phyloP scores from a whole-genome alignment of 192 early-diverging fungal species.

The Coemansia sp. region DNA sequence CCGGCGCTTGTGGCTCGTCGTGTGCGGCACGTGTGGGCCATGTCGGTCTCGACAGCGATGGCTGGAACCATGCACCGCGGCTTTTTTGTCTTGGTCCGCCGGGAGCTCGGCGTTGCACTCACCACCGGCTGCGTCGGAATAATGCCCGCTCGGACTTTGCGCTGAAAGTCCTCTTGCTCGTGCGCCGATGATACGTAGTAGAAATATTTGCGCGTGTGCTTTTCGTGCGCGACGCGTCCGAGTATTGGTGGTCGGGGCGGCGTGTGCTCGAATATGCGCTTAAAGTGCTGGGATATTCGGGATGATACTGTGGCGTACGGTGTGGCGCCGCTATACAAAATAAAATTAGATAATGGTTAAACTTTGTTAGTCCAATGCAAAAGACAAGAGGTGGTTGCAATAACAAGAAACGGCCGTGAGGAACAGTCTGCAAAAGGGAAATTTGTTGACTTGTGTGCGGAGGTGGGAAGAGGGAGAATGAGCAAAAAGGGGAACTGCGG shows the following conservation, averaged over 20 bases:
- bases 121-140: conserved; percentile 32
- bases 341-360: not conserved
- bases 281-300: conserved; percentile 87
- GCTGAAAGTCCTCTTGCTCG: conserved; percentile 49
- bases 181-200: conserved; percentile 67
- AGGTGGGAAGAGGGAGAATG: not conserved
- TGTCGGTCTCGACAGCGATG: conserved; percentile 43
- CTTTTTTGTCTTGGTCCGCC: conserved; percentile 31
- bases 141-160: conserved; percentile 37
- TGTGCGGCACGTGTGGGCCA: conserved; percentile 19
- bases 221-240: conserved; percentile 67
- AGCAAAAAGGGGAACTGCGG: not conserved
- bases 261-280: conserved; percentile 72
- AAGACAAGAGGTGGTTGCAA: not conserved
- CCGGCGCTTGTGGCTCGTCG: conserved; percentile 39
- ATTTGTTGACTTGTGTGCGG: not conserved
- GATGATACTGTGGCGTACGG: conserved; percentile 88
- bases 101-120: conserved; percentile 2
- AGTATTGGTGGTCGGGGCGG: conserved; percentile 72
- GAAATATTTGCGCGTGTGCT: conserved; percentile 70
- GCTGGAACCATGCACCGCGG: conserved; percentile 49
- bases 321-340: conserved; percentile 63
- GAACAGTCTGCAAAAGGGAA: not conserved
- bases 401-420: not conserved
- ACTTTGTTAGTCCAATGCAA: not conserved